A percentile compares a stretch with the other conserved stretches of the same genome.
phyloP scores from a whole-genome alignment of 805 yeast genomes.

The Myxozyma lipomycoides region DNA sequence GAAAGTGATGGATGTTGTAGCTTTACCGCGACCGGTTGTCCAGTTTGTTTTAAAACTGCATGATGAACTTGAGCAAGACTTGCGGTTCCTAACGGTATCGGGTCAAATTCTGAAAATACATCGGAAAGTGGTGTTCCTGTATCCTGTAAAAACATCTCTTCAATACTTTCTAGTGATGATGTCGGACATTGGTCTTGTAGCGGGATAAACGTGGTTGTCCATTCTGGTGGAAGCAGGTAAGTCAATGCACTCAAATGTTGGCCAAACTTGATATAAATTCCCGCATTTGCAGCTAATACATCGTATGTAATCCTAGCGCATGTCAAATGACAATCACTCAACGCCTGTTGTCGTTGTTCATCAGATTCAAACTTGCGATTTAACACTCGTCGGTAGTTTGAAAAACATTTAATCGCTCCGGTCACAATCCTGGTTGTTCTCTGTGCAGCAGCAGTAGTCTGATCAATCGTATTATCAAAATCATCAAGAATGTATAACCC shows the following conservation, averaged over 20 bases:
- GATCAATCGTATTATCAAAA: background rate
- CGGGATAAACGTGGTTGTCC: constrained; percentile 94
- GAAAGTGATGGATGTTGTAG: constrained; percentile 85
- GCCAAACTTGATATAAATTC: constrained; percentile 88
- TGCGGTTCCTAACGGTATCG: constrained; percentile 87
- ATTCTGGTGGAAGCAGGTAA: constrained; percentile 81
- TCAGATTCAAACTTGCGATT: constrained; percentile 42
- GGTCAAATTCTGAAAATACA: constrained; percentile 61
- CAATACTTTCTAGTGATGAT: constrained; percentile 66
- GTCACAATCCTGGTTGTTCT: constrained; percentile 28
- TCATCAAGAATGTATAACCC: background rate
- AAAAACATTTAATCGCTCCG: constrained; percentile 72
- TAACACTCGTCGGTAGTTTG: constrained; percentile 59
- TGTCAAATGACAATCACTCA: constrained; percentile 61
- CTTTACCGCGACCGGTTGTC: constrained; percentile 84
- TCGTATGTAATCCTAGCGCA: constrained; percentile 76
- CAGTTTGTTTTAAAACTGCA: constrained; percentile 57
- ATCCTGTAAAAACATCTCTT: constrained; percentile 63
- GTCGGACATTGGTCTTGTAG: constrained; percentile 87
- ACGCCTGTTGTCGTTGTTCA: constrained; percentile 50
- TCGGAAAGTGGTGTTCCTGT: constrained; percentile 59
- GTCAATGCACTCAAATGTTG: constrained; percentile 93
- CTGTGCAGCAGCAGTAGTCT: constrained; percentile 6
- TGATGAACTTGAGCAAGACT: constrained; percentile 93
- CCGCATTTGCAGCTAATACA: constrained; percentile 84